Conservation (phyloP, 495 filamentous ascomycete genomes). For the Geopyxis carbonaria region DNA sequence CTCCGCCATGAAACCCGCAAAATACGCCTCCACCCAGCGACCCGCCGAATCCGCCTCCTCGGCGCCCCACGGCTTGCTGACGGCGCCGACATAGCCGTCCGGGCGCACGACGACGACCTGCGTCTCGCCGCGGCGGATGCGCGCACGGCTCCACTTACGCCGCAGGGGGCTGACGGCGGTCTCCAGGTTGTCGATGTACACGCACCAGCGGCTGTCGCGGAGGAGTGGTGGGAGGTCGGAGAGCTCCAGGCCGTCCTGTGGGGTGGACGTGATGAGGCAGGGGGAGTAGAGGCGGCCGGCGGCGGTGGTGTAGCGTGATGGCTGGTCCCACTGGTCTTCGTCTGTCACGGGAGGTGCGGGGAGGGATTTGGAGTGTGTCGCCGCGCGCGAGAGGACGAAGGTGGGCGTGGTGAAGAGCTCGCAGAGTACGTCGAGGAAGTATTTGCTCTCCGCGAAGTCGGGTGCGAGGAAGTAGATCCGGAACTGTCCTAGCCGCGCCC, state of each 20-base stretch:
- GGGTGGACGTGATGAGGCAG: slow-evolving; percentile 38
- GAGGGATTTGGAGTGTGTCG: slow-evolving; percentile 37
- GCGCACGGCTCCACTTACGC: slow-evolving; percentile 43
- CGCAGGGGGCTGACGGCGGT: slow-evolving; percentile 35
- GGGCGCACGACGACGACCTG: slow-evolving; percentile 46
- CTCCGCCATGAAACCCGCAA: slow-evolving; percentile 34
- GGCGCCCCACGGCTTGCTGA: slow-evolving; percentile 35
- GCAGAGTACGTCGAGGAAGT: slow-evolving; percentile 39
- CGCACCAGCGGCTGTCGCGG: slow-evolving; percentile 45
- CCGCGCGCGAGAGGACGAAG: slow-evolving; percentile 34
- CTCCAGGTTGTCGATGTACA: slow-evolving; percentile 47
- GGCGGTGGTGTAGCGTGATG: slow-evolving; percentile 41
- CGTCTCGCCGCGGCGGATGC: slow-evolving; percentile 32
- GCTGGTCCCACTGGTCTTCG: slow-evolving; percentile 40
- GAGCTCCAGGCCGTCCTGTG: slow-evolving; percentile 41
- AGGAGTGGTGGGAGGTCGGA: slow-evolving; percentile 40
- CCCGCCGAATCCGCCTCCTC: slow-evolving; percentile 32
- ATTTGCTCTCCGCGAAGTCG: slow-evolving; percentile 33
- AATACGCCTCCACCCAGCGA: slow-evolving; percentile 44
- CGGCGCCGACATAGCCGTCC: slow-evolving; percentile 49
- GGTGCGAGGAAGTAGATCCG: slow-evolving; percentile 47
- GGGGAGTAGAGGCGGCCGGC: slow-evolving; percentile 44
- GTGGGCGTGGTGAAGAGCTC: slow-evolving; percentile 27
- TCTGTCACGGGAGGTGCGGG: slow-evolving; percentile 32
- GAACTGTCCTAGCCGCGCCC: slow-evolving; percentile 45